These are phyloP conservation scores for Gossypium davidsonii DNA, from an alignment of 441 rosid genomes.

Conservation along the genomic window DNA sequence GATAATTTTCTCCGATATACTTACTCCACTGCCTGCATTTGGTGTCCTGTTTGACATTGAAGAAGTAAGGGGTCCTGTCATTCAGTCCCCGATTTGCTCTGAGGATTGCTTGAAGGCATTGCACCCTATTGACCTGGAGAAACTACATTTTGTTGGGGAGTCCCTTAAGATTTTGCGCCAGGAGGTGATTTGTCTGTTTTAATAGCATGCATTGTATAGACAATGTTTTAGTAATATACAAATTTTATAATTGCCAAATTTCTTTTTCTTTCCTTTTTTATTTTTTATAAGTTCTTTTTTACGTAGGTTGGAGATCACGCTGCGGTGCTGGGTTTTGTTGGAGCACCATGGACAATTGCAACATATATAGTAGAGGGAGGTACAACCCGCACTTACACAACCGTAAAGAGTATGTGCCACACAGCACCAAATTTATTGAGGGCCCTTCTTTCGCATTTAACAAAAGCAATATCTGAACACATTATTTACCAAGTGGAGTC, in stretches of 20 bases:
- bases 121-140: slow-evolving; percentile 71
- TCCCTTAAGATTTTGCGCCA: slow-evolving; percentile 64
- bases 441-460: slow-evolving; percentile 73
- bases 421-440: slow-evolving; percentile 64
- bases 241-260: not conserved
- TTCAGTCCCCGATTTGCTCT: slow-evolving; percentile 64
- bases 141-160: slow-evolving; percentile 69
- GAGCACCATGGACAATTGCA: slow-evolving; percentile 96
- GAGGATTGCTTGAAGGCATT: slow-evolving; percentile 61
- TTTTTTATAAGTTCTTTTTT: not conserved
- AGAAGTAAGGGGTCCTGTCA: slow-evolving; percentile 78
- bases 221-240: slow-evolving; percentile 1
- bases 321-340: slow-evolving; percentile 82
- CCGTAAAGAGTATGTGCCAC: slow-evolving; percentile 84
- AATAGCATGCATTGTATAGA: slow-evolving; percentile 5
- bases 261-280: not conserved
- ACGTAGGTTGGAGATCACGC: slow-evolving; percentile 69
- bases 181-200: slow-evolving; percentile 49
- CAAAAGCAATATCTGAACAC: slow-evolving; percentile 68
- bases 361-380: slow-evolving; percentile 91
- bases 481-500: slow-evolving; percentile 80
- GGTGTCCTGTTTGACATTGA: slow-evolving; percentile 94
- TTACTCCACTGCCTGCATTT: slow-evolving; percentile 87
- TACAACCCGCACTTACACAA: slow-evolving; percentile 75
- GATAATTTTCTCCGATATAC: slow-evolving; percentile 90